These are phyloP conservation scores for Clonostachys byssicola DNA, from an alignment of 2,329 filamentous ascomycete genomes.

Conservation along the genomic window DNA sequence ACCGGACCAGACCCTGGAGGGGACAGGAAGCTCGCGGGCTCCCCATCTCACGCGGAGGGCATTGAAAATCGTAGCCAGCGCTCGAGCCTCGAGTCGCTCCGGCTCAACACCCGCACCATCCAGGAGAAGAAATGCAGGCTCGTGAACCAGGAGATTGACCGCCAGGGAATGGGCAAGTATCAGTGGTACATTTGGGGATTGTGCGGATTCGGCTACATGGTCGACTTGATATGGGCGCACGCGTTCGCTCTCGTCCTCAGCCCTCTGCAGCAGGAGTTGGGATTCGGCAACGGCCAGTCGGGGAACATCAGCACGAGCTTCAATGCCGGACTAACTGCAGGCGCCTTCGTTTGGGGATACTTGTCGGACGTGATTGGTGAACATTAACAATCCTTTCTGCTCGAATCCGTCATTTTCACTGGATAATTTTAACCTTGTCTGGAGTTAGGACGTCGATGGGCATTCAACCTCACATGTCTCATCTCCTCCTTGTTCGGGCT, in stretches of 20 bases:
- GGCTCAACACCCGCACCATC: constrained; percentile 16
- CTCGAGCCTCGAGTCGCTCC: too few species aligned
- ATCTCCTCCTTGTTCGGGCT: constrained; percentile 49
- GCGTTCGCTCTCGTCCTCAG: constrained; percentile 50
- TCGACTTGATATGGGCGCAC: constrained; percentile 55
- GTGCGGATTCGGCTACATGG: constrained; percentile 49
- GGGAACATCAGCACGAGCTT: constrained; percentile 50
- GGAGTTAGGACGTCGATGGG: constrained; percentile 39
- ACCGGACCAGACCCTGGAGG: too few species aligned
- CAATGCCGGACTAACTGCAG: constrained; percentile 47
- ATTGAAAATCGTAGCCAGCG: too few species aligned
- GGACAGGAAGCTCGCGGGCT: too few species aligned
- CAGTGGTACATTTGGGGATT: constrained; percentile 48
- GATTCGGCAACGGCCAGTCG: constrained; percentile 31
- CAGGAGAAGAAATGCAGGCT: constrained; percentile 28
- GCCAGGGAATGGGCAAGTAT: constrained; percentile 47
- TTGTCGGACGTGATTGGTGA: constrained; percentile 43
- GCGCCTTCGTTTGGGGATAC: constrained; percentile 51
- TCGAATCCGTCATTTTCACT: not conserved
- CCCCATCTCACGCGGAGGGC: too few species aligned
- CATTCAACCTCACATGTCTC: constrained; percentile 55
- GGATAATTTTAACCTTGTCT: not conserved
- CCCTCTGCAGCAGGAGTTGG: constrained; percentile 51
- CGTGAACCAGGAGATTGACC: constrained; percentile 39
- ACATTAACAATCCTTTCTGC: not conserved